Conservation (phyloP, 2,329 filamentous ascomycete species). For the Sporothrix protearum region DNA sequence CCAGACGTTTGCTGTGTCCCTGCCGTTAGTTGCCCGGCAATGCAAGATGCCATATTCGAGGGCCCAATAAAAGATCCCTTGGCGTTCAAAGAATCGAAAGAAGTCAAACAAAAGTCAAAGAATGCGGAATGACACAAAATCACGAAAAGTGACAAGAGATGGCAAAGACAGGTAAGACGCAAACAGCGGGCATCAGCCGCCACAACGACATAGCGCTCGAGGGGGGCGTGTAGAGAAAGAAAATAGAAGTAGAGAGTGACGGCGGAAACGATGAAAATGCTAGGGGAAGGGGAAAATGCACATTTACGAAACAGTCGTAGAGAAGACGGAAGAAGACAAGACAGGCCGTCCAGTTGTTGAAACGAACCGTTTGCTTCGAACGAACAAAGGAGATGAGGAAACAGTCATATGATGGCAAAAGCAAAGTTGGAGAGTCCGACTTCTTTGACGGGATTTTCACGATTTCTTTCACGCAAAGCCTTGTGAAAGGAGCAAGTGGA, state of each 20-base stretch:
- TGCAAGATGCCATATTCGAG: slow-evolving; percentile 3
- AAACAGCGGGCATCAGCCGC: neutral
- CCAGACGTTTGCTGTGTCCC: neutral
- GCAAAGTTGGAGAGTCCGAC: neutral
- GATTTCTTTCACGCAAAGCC: neutral
- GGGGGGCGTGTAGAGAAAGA: neutral
- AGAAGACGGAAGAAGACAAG: neutral
- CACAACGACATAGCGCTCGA: neutral
- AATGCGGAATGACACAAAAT: neutral
- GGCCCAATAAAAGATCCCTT: neutral
- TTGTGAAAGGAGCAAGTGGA: neutral
- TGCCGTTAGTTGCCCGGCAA: slow-evolving; percentile 1
- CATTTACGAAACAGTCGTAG: neutral
- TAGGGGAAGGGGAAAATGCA: neutral
- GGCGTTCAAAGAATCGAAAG: neutral
- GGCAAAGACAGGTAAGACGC: neutral
- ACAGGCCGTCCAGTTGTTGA: neutral
- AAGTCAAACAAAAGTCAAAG: neutral
- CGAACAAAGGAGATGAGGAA: neutral
- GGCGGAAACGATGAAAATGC: neutral
- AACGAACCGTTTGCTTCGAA: neutral
- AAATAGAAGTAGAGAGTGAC: neutral
- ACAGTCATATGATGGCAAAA: neutral
- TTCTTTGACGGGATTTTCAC: neutral
- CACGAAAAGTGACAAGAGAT: neutral